Conservation (phyloP, 306 rosid species). For the Glycine latifolia region DNA sequence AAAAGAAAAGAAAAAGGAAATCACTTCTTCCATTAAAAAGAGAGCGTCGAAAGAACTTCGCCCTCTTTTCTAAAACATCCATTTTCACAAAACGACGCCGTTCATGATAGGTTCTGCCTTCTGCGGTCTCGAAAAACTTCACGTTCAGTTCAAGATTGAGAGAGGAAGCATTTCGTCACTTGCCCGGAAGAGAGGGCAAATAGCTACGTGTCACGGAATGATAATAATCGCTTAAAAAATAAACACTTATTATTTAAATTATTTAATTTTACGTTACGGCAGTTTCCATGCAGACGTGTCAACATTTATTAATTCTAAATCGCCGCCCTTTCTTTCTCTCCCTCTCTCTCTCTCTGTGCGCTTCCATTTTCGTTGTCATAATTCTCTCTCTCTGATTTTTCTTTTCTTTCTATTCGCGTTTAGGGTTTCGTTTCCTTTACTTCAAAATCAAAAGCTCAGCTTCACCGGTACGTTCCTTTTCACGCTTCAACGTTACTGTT, state of each 20-base stretch:
- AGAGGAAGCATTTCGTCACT: conserved; percentile 45
- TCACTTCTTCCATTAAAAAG: neutral
- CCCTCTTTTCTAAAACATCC: neutral
- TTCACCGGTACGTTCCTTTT: conserved; percentile 67
- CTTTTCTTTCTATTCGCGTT: conserved; percentile 50
- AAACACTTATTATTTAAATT: neutral
- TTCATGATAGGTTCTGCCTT: conserved; percentile 12
- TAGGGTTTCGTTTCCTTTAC: conserved; percentile 89
- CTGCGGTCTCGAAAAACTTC: conserved; percentile 41
- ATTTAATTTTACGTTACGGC: conserved; percentile 60
- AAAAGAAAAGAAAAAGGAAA: neutral
- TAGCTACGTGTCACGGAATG: conserved; percentile 52
- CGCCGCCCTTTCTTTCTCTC: conserved; percentile 56
- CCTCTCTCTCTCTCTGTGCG: conserved; percentile 35
- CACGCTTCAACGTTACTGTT: conserved; percentile 43
- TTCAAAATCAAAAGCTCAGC: conserved; percentile 56
- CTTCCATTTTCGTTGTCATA: conserved; percentile 46
- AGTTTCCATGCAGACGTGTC: conserved; percentile 64
- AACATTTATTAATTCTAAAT: conserved; percentile 60
- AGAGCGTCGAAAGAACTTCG: neutral
- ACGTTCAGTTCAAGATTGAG: conserved; percentile 54
- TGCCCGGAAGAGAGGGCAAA: conserved; percentile 37
- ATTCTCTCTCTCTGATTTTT: conserved; percentile 36
- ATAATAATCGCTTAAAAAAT: neutral
- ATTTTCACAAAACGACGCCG: conserved; percentile 48